phyloP scores from a whole-genome alignment of 768 basidiomycete genomes.

The Lactifluus piperatus region DNA sequence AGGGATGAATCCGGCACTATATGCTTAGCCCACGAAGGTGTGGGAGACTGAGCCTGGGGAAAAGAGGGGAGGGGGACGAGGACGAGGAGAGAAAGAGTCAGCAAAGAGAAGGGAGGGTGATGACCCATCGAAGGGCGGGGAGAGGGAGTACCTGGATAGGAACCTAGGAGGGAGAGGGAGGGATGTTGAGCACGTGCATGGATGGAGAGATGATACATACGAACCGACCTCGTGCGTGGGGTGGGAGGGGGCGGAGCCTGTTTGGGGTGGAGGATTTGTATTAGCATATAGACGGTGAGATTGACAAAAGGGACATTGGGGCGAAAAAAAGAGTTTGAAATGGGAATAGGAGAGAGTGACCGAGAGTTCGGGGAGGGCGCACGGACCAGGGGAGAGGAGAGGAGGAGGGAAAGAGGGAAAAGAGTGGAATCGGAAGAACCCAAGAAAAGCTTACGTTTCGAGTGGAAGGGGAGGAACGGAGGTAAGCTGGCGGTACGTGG shows the following conservation, averaged over 20 bases:
- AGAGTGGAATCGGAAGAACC: conserved; percentile 16
- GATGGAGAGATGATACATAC: background rate
- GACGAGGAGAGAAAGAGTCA: background rate
- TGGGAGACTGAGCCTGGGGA: background rate
- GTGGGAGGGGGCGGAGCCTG: conserved; percentile 6
- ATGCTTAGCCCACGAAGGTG: background rate
- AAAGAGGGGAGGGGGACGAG: no score
- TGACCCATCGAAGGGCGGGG: background rate
- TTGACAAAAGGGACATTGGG: conserved; percentile 5
- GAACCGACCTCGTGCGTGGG: background rate
- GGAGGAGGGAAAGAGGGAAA: conserved; percentile 4
- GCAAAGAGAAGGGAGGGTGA: background rate
- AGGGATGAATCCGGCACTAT: background rate
- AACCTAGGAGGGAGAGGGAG: background rate
- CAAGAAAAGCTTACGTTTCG: conserved; percentile 20
- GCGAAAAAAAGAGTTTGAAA: background rate
- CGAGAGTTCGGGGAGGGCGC: conserved; percentile 6
- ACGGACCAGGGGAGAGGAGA: conserved; percentile 8
- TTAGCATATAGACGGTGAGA: conserved; percentile 12
- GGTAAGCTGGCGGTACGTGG: conserved; percentile 13
- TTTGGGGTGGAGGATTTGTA: conserved; percentile 1
- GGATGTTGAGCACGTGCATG: conserved; percentile 13
- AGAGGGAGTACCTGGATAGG: conserved; percentile 6
- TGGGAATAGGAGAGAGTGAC: conserved; percentile 13
- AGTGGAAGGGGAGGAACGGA: conserved; percentile 3